Base-by-base conservation (phyloP, 2,329 filamentous ascomycete species). In the Fusarium sp. region DNA sequence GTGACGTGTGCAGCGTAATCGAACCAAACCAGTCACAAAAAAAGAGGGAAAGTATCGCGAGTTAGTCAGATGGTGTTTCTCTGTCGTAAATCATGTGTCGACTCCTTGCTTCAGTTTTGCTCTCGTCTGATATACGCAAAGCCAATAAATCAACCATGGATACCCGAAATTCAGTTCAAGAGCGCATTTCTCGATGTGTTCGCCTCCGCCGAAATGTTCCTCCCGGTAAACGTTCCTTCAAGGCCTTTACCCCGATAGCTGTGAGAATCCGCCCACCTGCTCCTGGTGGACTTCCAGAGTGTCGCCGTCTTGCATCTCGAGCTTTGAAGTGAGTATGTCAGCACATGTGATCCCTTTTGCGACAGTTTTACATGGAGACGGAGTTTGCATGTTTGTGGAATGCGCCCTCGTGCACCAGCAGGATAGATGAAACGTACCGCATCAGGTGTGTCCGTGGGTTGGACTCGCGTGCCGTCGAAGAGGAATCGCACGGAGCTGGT, bases 211-310 rank as follows among this genome's bases (percentile, higher is more conserved):
- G 51, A n/a, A n/a, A 20, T 58, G 20, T 35, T 58, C 45, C 40
- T 47, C 46, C 47, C 32, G 44, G 26, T 35, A 11, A 52, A 17
- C 46, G 45, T 59, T 33, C 49, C 44, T 43, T 39, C 7, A n/a
- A 33, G 24, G 32, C 48, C 30, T 35, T 50, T 51, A 46, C 48
- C 39, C 49, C 37, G 14, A 39, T 49, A 45, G 55, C 55, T 61
- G 55, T 47, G 51, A 58, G 67, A 75, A 81, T 64, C 94, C 95
- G 63, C 96, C 96, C 65, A 98, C 96, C 83, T 99, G 96, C 80
- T 99, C 96, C 79, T 98, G 96, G 79, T 98, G 95, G 26, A 99
- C 96, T 77, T 99, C 96, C 26, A 99, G 89, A 1, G 93, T 96
- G 76, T 99, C 96, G 35, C 96, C 95, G 73, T 99, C 96, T 70